Base-by-base conservation (phyloP, 805 yeast genomes). In the Ogataea salicorniae region DNA sequence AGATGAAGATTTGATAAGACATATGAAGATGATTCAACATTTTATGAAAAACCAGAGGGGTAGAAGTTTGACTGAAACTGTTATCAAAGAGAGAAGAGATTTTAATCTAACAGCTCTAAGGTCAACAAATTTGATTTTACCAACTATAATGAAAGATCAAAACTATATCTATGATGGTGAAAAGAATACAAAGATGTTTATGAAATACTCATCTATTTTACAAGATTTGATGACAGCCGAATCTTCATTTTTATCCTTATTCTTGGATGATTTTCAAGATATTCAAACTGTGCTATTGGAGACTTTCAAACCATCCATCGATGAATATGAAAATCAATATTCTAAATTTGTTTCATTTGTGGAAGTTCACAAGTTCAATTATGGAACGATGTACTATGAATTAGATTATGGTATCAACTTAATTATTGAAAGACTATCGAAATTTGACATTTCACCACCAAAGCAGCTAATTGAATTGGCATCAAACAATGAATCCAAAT, bases 311-410 rank as follows among this genome's bases (percentile, higher is more conserved):
- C 62, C 47, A 53, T 77, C 39, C 64, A 45, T 75, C 7, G 69
- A 69, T 2, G 69, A 69, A 14, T 77, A 70, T 54, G 54, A 69
- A 3, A 59, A 62, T 41, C 61, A 79, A 26, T 64, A 73, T 29
- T 64, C 66, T 14, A 55, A 57, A 8, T 68, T 80, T 37, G 53
- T 72, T 5, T 60, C 61, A 4, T 65, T 70, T 39, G 71, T 79
- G 7, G 72, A 71, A 38, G 56, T 59, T 34, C 72, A 75, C 46
- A 55, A 74, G 33, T 68, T 69, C 8, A 72, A 73, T 22, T 79
- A 80, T 49, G 80, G 81, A 3, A 60, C 80, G 11, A 63, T 80
- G 46, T 70, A 73, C 20, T 81, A 80, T 64, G 90, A 84, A 55
- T 57, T 85, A 6, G 47, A 55, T n/a, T 42, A 45, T 14, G 61